Base-by-base conservation (phyloP, 331 rosid genomes). In the Arachis monticola region DNA sequence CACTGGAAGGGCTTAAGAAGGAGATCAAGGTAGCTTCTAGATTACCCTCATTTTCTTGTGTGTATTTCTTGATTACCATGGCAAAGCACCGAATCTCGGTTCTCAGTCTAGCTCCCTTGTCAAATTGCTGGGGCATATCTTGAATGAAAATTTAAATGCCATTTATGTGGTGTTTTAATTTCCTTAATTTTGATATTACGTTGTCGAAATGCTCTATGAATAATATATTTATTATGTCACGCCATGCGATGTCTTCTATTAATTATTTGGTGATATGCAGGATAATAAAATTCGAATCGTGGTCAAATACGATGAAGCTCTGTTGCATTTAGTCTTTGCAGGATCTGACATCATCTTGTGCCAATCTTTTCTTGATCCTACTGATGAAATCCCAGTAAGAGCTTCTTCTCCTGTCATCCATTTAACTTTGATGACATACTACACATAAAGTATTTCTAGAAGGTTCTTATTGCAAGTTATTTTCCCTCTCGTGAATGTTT, bases 271-370 rank as follows among this genome's bases (percentile, higher is more conserved):
- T 35, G 14, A 82, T 78, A 22, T 76, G 78, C 92, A 91, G 97
- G 90, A 81, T 63, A 83, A 80, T 69, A 81, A 83, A 56, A 57
- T 84, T 57, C 76, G 55, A 69, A 76, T 89, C 62, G 55, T 89
- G 79, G 73, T 70, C 69, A 62, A 70, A 46, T 61, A 77, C 47
- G 90, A 91, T 72, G 92, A 87, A 79, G 83, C 80, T 22, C 75
- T 86, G 38, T 76, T 78, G 14, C 97, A 88, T 82, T 75, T 93
- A 76, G 32, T 84, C 70, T 93, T 86, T 61, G 97, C 96, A 6
- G 98, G 96, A 68, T 91, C 89, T 1, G 97, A 91, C 81, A 87
- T 91, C 72, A 82, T 93, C 67, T 64, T 93, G 81, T 91, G 93
- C 75, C 90, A 77, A 82, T 91, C 96, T 59, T 88, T 88, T 58